A percentile compares a stretch with the other conserved stretches of the same genome.
These are phyloP conservation scores for Chaetomidium leptoderma DNA, from an alignment of 495 filamentous ascomycete species.

Conservation along the genomic window DNA sequence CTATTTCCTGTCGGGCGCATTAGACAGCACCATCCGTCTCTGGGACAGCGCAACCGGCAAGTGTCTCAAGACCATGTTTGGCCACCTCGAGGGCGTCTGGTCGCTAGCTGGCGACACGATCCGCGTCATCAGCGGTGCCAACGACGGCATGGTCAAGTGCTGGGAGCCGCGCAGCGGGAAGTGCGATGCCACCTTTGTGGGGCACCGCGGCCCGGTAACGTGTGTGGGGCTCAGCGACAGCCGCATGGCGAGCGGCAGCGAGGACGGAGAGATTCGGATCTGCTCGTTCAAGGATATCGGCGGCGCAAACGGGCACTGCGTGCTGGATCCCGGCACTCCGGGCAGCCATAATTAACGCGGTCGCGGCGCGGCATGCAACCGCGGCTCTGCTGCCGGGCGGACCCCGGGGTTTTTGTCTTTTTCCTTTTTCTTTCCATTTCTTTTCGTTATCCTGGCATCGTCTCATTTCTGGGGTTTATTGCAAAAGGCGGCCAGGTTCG, in stretches of 20 bases:
- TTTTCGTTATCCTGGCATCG: not conserved
- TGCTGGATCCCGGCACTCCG: constrained; percentile 34
- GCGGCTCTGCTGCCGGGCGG: not conserved
- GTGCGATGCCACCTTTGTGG: constrained; percentile 85
- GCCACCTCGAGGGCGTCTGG: constrained; percentile 95
- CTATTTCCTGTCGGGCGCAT: constrained; percentile 86
- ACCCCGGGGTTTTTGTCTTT: not conserved
- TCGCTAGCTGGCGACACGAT: constrained; percentile 87
- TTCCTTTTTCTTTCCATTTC: constrained; percentile 3
- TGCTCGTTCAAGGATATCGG: constrained; percentile 69
- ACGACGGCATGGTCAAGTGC: constrained; percentile 93
- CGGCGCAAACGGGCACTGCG: constrained; percentile 14
- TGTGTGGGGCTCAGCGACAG: constrained; percentile 79
- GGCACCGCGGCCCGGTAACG: constrained; percentile 71
- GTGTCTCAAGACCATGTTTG: constrained; percentile 89
- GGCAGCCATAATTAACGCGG: constrained; percentile 5
- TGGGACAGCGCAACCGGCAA: constrained; percentile 83
- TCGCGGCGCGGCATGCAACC: not conserved
- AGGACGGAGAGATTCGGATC: constrained; percentile 85
- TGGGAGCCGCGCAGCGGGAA: constrained; percentile 92
- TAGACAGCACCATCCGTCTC: constrained; percentile 86
- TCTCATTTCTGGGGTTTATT: not conserved
- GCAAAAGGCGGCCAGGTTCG: not conserved
- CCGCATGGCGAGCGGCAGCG: constrained; percentile 81
- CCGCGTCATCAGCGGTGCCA: constrained; percentile 78